Conservation (phyloP, 306 rosid genomes). For the Citrullus mucosospermus region DNA sequence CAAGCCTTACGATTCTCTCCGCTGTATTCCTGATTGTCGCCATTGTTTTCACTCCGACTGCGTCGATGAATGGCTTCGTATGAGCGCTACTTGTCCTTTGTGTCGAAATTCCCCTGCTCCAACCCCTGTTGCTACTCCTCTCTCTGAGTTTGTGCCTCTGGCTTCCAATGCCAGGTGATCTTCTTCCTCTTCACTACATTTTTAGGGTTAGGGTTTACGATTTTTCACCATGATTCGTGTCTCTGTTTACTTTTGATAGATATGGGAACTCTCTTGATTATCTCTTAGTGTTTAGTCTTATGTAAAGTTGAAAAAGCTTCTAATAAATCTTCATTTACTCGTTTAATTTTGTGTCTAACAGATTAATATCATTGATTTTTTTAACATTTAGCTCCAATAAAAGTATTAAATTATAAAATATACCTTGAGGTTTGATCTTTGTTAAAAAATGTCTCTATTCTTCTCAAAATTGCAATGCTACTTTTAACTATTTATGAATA, state of each 20-base stretch:
- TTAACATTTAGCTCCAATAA: too few species aligned
- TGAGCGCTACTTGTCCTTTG: constrained; percentile 52
- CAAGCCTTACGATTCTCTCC: constrained; percentile 28
- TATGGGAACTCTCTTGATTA: not conserved
- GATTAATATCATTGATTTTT: too few species aligned
- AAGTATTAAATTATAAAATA: too few species aligned
- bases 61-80: constrained; percentile 42
- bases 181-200: not conserved
- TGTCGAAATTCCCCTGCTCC: constrained; percentile 62
- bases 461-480: too few species aligned
- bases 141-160: constrained; percentile 42
- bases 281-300: not conserved
- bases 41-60: constrained; percentile 55
- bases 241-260: not conserved
- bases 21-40: constrained; percentile 47
- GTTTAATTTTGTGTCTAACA: not conserved
- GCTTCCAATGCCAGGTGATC: constrained; percentile 48
- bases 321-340: not conserved
- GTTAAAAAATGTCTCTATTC: too few species aligned
- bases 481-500: too few species aligned
- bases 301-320: not conserved
- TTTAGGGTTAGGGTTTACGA: not conserved
- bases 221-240: not conserved
- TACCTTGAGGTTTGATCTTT: too few species aligned
- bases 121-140: constrained; percentile 26